phyloP scores from a whole-genome alignment of 176 grass and related monocot genomes.

The Pontederia crassipes region DNA sequence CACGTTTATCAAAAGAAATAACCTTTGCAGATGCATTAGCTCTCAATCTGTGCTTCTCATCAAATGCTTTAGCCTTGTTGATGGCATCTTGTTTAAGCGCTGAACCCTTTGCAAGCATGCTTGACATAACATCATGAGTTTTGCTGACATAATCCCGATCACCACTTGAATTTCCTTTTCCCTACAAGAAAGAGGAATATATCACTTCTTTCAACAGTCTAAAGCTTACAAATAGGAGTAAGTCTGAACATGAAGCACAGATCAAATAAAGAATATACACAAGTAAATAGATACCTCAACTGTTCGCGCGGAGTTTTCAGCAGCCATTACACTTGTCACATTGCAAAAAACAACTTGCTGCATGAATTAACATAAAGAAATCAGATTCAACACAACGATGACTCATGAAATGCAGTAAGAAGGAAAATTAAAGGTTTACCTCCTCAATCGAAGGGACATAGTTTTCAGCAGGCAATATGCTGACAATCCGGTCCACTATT shows the following conservation, averaged over 20 bases:
- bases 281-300: slow-evolving; percentile 46
- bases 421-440: slow-evolving; percentile 23
- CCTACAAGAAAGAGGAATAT: slow-evolving; percentile 28
- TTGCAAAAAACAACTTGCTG: slow-evolving; percentile 40
- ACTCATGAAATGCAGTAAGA: not conserved
- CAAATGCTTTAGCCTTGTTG: slow-evolving; percentile 95
- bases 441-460: slow-evolving; percentile 62
- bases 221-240: not conserved
- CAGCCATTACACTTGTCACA: slow-evolving; percentile 36
- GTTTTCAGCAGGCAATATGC: slow-evolving; percentile 77
- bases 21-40: slow-evolving; percentile 72
- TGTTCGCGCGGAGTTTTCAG: slow-evolving; percentile 29
- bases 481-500: slow-evolving; percentile 76
- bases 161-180: slow-evolving; percentile 35
- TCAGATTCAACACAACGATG: not conserved
- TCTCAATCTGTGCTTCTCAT: slow-evolving; percentile 72
- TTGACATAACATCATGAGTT: slow-evolving; percentile 80
- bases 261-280: slow-evolving; percentile 8
- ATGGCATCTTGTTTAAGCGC: slow-evolving; percentile 86
- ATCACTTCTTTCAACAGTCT: not conserved
- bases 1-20: slow-evolving; percentile 74
- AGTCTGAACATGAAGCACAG: not conserved
- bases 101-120: slow-evolving; percentile 67
- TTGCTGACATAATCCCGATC: slow-evolving; percentile 53
- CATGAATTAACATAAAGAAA: too few species aligned